Conservation (phyloP, 345 rosid genomes). For the Rhodomyrtus tomentosa region DNA sequence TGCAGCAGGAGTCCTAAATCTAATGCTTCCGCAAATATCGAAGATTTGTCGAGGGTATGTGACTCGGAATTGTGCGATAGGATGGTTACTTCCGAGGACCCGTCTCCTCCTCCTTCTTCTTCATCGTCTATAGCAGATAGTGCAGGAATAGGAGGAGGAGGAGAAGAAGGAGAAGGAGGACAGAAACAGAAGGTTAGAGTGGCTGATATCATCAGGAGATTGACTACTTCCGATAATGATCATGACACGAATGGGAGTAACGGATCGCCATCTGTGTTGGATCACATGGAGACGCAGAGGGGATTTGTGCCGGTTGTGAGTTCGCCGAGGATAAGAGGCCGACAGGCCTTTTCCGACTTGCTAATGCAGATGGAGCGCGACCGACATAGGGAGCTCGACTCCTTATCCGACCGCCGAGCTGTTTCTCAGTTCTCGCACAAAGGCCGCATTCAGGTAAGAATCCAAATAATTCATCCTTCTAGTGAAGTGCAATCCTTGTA, state of each 20-base stretch:
- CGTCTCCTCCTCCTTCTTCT: background rate
- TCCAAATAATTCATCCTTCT: background rate
- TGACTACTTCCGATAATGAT: conserved; percentile 5
- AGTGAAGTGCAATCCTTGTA: background rate
- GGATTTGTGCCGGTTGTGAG: conserved; percentile 14
- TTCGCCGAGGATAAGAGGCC: conserved; percentile 57
- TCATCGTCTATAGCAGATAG: background rate
- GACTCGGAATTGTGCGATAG: background rate
- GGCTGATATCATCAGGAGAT: conserved; percentile 53
- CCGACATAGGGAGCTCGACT: conserved; percentile 37
- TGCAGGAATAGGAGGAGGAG: conserved; percentile 15
- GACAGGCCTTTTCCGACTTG: conserved; percentile 73
- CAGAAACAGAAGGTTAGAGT: conserved; percentile 39
- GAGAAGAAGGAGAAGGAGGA: conserved; percentile 18
- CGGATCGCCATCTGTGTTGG: conserved; percentile 7
- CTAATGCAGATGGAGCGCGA: conserved; percentile 47
- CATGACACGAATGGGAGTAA: conserved; percentile 5
- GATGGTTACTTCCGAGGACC: background rate
- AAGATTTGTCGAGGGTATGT: background rate
- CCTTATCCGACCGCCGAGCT: conserved; percentile 27
- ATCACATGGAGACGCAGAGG: background rate
- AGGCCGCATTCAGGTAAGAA: conserved; percentile 69
- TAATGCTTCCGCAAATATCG: background rate
- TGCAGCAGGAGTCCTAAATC: background rate
- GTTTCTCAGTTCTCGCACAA: conserved; percentile 65